A percentile compares a stretch with the other conserved stretches of the same genome.
Conservation (phyloP, 352 stramenopile species). For the Halophytophthora polymorphica region DNA sequence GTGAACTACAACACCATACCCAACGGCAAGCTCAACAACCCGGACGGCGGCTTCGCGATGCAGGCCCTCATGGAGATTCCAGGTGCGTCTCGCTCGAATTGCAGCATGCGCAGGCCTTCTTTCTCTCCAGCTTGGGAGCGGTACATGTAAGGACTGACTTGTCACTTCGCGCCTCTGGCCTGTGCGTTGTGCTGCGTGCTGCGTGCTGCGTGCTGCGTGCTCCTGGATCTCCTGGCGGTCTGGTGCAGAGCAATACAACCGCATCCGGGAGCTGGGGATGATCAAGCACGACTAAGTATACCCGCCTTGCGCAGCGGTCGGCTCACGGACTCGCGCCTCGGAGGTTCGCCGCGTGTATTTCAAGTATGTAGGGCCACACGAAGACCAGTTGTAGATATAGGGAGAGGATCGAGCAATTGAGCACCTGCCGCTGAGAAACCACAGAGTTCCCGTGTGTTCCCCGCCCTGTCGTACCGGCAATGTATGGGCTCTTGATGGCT, state of each 20-base stretch:
- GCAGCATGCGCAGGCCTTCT: conserved; percentile 32
- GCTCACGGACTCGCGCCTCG: not conserved
- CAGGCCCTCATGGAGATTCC: conserved; percentile 46
- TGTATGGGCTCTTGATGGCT: too few species aligned
- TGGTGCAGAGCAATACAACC: conserved; percentile 55
- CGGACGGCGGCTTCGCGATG: conserved; percentile 40
- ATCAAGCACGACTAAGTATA: conserved; percentile 22
- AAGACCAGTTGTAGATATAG: too few species aligned
- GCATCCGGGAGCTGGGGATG: conserved; percentile 43
- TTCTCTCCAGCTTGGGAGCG: too few species aligned
- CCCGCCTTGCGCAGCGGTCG: too few species aligned
- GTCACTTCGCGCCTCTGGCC: conserved; percentile 5
- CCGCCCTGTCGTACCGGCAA: too few species aligned
- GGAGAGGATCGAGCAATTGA: too few species aligned
- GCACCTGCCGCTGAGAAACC: too few species aligned
- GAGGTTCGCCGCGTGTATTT: too few species aligned
- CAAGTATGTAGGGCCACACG: too few species aligned
- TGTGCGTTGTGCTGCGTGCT: not conserved
- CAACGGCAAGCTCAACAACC: conserved; percentile 29
- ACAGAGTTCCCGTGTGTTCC: too few species aligned
- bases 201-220: not conserved
- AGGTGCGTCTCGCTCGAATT: conserved; percentile 39
- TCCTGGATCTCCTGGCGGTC: not conserved
- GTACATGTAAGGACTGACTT: conserved; percentile 39
- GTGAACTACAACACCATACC: conserved; percentile 72